Percentiles rank a stretch among this genome's conserved stretches.
phyloP scores from a whole-genome alignment of 805 yeast species.

The Candida ortonii region DNA sequence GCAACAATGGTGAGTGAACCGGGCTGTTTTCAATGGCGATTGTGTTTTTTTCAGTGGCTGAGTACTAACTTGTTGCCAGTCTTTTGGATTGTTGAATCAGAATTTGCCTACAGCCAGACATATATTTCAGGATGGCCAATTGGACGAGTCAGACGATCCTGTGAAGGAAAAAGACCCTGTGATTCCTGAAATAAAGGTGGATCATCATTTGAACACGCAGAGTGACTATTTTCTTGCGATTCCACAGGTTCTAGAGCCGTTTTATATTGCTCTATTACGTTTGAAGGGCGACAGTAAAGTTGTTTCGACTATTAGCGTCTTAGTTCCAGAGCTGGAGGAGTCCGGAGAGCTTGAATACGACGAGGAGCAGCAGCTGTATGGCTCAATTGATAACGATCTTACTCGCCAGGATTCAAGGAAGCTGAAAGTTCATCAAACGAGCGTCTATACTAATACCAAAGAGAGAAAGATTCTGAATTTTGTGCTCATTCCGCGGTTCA shows the following conservation, averaged over 20 bases:
- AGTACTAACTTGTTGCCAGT: too few relatives aligned
- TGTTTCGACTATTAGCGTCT: conserved; percentile 17
- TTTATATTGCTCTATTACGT: conserved; percentile 23
- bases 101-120: too few relatives aligned
- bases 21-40: too few relatives aligned
- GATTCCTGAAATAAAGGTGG: conserved; percentile 31
- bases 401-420: conserved; percentile 24
- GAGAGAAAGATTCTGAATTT: too few relatives aligned
- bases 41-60: too few relatives aligned
- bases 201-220: conserved; percentile 14
- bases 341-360: conserved; percentile 34
- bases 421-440: conserved; percentile 14
- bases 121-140: conserved; percentile 38
- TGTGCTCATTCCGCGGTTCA: conserved; percentile 22
- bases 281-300: too few relatives aligned
- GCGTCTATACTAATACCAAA: conserved; percentile 1
- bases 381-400: conserved; percentile 25
- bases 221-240: conserved; percentile 30
- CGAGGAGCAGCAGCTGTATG: conserved; percentile 50
- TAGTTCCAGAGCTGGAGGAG: conserved; percentile 12
- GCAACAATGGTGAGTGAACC: too few relatives aligned
- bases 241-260: conserved; percentile 30
- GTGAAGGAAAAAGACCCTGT: conserved; percentile 14
- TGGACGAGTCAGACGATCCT: conserved; percentile 22
- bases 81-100: too few relatives aligned